These are phyloP conservation scores for Pythium brassicae DNA, from an alignment of 352 stramenopile genomes.

Conservation along the genomic window DNA sequence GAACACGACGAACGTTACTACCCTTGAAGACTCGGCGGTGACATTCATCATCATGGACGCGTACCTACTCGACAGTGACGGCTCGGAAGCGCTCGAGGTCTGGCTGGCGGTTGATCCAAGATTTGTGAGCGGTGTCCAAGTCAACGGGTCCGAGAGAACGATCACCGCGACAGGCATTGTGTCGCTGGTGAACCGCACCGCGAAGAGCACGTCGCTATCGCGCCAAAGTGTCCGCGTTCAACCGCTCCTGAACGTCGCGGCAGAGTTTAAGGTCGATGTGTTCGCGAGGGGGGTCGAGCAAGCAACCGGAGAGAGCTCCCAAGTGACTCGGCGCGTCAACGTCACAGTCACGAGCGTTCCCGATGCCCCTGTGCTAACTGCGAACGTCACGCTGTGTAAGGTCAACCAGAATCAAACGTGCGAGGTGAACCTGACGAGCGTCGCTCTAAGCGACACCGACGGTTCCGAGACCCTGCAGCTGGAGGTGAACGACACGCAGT, in stretches of 20 bases:
- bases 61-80: slow-evolving; percentile 35
- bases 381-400: slow-evolving; percentile 14
- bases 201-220: not conserved
- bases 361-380: slow-evolving; percentile 25
- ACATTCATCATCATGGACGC: slow-evolving; percentile 32
- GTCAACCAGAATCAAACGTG: slow-evolving; percentile 31
- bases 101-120: slow-evolving; percentile 23
- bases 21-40: slow-evolving; percentile 26
- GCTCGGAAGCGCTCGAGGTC: slow-evolving; percentile 47
- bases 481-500: slow-evolving; percentile 20
- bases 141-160: slow-evolving; percentile 24
- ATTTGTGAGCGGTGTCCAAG: slow-evolving; percentile 22
- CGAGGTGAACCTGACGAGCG: slow-evolving; percentile 22
- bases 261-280: slow-evolving; percentile 27
- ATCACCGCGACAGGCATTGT: slow-evolving; percentile 8
- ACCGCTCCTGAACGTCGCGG: slow-evolving; percentile 33
- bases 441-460: slow-evolving; percentile 33
- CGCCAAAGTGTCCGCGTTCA: slow-evolving; percentile 18
- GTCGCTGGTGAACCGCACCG: not conserved
- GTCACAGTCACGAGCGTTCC: slow-evolving; percentile 27
- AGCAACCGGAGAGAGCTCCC: slow-evolving; percentile 18
- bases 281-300: slow-evolving; percentile 20
- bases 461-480: slow-evolving; percentile 37
- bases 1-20: slow-evolving; percentile 22
- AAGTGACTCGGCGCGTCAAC: slow-evolving; percentile 18